Evolutionary conservation across 73 alveolate species (phyloP), one percentile per base, ranked within the genome.

Genomic region (Symbiodinium pilosum): DNA sequence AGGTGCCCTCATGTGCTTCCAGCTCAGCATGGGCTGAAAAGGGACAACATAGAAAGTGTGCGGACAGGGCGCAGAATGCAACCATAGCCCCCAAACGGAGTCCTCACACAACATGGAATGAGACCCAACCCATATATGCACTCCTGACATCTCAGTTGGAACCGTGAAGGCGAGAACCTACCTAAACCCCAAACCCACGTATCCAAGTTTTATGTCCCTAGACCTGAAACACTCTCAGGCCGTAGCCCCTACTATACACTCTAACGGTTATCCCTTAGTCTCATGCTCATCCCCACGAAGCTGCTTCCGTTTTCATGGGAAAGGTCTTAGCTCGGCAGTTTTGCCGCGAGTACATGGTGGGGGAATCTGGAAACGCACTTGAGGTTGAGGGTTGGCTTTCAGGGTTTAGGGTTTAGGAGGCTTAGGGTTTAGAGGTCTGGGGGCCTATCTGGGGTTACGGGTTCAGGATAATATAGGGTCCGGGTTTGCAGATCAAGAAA

Each of bases 301-400:
- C 64, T 11, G 64, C 64, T 11, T 7, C 64, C 64, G 64, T 47
- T 16, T 11, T 47, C 64, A 47, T n/a, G n/a, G n/a, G n/a, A n/a
- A 41, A 43, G 39, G 64, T 91, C 42, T 1, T 68, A 18, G 96
- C 96, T 18, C 87, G 96, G 51, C 96, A 91, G 81, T 91, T 91
- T 75, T 91, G 96, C 96, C 87, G 96, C 54, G 96, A 91, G 54
- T 91, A 69, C 85, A 69, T 91, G 96, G 96, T 69, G 77, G 77
- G 73, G 73, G 73, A 16, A 16, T 56, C 21, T 6, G 59, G 59
- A 9, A 8, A 16, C 9, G 73, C 34, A 32, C 21, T 56, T 20
- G 73, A 32, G 73, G 26, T 56, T 12, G 9, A 56, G 73, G 73
- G 73, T 20, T 56, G 21, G 73, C 34, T 26, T 56, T 56, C 21